Evolutionary conservation across 2,329 filamentous ascomycete genomes (phyloP), one percentile per base, ranked within the genome.

Genomic region (Aspergillus ochraceus): DNA sequence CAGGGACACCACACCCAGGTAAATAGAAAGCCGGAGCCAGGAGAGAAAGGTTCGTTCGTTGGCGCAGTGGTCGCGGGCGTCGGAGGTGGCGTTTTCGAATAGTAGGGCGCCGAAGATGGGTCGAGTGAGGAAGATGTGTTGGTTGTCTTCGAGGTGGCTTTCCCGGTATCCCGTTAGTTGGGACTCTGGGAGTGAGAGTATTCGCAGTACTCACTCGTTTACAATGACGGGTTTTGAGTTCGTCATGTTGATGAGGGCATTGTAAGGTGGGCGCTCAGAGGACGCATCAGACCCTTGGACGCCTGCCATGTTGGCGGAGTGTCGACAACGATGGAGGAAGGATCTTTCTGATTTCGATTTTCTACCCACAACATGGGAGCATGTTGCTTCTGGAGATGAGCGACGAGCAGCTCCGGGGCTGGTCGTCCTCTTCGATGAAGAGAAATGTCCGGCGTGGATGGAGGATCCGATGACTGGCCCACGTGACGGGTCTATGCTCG

Each of bases 1-100:
- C 32, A 96, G 86, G 29, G 91, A 87, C 9, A 98, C 92, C 54
- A 99, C 83, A 64, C 92, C 88, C 85, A 98, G 93, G 79, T 97
- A 97, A 68, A 97, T 86, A 32, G 90, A 88, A 2, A 98, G 84
- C 4, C 93, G 88, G 20, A 98, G 86, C 84, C 95, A 97, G 2
- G 94, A 95, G 29, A 98, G 88, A 72, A 97, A 97, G 0, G 86
- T 89, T 66, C 86, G 80, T 70, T 89, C 86, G 63, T 88, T 88
- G 24, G 86, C 86, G 66, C 84, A 86, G 74, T 88, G 86, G 66
- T 89, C 86, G 60, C 86, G 79, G 6, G 87, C 87, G 71, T 90
- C 88, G 24, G 85, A 88, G 60, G 86, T 81, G 55, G 79, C 79
- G 66, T 90, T 90, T 60, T 88, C 85, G 73, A 90, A 89, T 39